These are phyloP conservation scores for Macrolepiota fuliginosa DNA, from an alignment of 768 basidiomycete species.

Conservation along the genomic window DNA sequence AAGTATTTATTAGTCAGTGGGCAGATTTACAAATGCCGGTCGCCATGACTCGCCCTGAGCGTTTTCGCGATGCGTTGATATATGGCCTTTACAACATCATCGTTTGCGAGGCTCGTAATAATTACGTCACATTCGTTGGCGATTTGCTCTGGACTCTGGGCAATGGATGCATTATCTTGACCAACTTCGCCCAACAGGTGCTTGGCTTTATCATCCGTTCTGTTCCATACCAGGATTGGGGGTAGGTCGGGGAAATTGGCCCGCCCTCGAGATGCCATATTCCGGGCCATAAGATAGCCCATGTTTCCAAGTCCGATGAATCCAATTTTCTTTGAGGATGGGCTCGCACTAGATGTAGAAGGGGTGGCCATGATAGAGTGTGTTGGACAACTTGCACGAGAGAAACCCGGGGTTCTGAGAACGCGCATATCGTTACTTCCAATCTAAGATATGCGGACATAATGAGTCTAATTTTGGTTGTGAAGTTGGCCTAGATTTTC, in stretches of 20 bases:
- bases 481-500: neutral
- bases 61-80: constrained; percentile 60
- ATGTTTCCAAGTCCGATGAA: constrained; percentile 60
- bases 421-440: neutral
- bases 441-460: neutral
- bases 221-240: constrained; percentile 75
- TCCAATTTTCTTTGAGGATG: constrained; percentile 31
- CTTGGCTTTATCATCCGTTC: constrained; percentile 60
- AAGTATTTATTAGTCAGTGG: constrained; percentile 3
- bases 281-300: constrained; percentile 76
- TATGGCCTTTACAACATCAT: constrained; percentile 62
- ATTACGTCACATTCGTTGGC: constrained; percentile 70
- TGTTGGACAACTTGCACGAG: neutral
- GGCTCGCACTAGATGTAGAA: neutral
- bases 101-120: constrained; percentile 70
- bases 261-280: constrained; percentile 59
- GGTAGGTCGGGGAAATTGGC: constrained; percentile 32
- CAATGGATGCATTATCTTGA: constrained; percentile 49
- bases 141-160: constrained; percentile 54
- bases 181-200: constrained; percentile 57
- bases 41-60: constrained; percentile 43
- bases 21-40: neutral
- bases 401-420: constrained; percentile 3
- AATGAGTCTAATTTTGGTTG: neutral
- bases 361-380: constrained; percentile 5